Conservation (phyloP, 2,329 filamentous ascomycete genomes). For the Epichloe baconii region DNA sequence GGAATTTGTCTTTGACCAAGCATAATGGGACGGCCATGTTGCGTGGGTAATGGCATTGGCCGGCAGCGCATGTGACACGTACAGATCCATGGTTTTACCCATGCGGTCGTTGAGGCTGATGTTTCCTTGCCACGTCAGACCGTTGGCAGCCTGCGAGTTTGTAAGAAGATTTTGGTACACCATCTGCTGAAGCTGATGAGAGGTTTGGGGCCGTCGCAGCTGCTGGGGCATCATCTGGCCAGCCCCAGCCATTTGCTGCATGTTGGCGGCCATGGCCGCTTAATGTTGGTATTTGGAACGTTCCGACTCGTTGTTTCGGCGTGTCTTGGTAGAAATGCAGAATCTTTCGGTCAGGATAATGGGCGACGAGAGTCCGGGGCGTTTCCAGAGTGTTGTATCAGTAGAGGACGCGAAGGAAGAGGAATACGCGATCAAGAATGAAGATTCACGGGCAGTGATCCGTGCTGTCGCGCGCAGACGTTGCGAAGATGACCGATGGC, state of each 20-base stretch:
- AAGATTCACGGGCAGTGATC: neutral
- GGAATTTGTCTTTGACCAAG: neutral
- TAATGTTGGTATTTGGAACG: neutral
- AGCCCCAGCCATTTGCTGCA: conserved; percentile 41
- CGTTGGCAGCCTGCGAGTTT: conserved; percentile 19
- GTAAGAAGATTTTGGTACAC: conserved; percentile 28
- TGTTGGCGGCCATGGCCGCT: conserved; percentile 47
- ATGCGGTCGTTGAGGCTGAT: conserved; percentile 27
- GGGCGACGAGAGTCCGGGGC: neutral
- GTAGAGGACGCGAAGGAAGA: neutral
- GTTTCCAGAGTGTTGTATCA: neutral
- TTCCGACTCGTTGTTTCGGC: neutral
- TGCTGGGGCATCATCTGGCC: conserved; percentile 34
- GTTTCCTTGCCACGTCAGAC: conserved; percentile 26
- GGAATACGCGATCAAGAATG: neutral
- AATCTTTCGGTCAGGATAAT: neutral
- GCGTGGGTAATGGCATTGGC: neutral
- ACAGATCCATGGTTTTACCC: conserved; percentile 31
- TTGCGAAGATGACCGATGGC: neutral
- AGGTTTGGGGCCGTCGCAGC: conserved; percentile 18
- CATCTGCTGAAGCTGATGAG: conserved; percentile 22
- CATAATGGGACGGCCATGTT: neutral
- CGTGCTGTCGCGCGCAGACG: neutral
- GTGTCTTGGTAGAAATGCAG: neutral
- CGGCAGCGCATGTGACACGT: conserved; percentile 11